Evolutionary conservation across 352 stramenopile species (phyloP), one percentile per base, ranked within the genome.

Genomic region (Pythium plurisporium): DNA sequence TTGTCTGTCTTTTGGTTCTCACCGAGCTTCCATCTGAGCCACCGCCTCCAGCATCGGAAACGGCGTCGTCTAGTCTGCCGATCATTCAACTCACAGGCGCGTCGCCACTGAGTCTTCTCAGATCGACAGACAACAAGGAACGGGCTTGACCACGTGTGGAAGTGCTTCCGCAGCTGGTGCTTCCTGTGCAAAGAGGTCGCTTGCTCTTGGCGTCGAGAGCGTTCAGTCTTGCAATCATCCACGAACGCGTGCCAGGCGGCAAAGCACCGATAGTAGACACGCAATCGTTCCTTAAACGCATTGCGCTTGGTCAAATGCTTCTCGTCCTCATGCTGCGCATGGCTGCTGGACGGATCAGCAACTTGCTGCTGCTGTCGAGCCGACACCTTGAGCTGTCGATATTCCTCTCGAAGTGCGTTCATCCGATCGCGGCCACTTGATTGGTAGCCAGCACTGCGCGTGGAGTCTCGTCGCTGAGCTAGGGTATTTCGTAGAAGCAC

Each of bases 401-500:
- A 67, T 17, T 67, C 59, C 4, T 61, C 52, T 2, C 59, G 51
- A 19, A 67, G 31, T 6, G 59, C 56, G 14, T 44, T 41, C 34
- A 67, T 52, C 23, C 59, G 59, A 6, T 56, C 43, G 11, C 40
- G 33, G 29, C 49, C 29, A 19, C 31, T 47, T 14, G 25, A 27
- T 19, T 38, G 23, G 3, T 2, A 22, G 11, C 20, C 33, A 10
- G 23, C 27, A 8, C 14, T 44, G 14, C 25, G 8, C 0, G 45
- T 6, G 6, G 43, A 46, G 3, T 55, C 27, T 27, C 36, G 25
- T 19, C 49, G 48, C 31, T 31, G 54, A 19, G 37, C 9, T 2
- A 49, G 25, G 4, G 54, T 40, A 38, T 48, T 62, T 11, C n/a
- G n/a, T 12, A 62, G 45, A 17, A 62, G 20, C 12, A 31, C 22